phyloP scores from a whole-genome alignment of 2,329 filamentous ascomycete species.

The Ceratocystis cubensis region DNA sequence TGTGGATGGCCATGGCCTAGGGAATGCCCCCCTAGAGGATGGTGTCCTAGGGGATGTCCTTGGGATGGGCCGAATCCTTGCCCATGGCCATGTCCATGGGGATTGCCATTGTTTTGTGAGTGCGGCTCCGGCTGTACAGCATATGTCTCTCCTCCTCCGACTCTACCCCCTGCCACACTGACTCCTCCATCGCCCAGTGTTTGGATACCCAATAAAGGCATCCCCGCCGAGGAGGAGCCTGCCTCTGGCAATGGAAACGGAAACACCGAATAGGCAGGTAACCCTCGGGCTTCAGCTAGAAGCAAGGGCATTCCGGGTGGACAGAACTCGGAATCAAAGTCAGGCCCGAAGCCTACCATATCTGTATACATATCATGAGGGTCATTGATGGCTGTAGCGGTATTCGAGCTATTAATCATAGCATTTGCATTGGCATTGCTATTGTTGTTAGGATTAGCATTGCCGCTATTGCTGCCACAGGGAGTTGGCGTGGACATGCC shows the following conservation, averaged over 20 bases:
- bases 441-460: neutral
- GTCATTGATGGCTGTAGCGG: neutral
- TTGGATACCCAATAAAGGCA: slow-evolving; percentile 5
- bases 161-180: neutral
- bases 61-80: neutral
- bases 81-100: slow-evolving; percentile 7
- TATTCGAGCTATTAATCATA: neutral
- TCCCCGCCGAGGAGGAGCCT: neutral
- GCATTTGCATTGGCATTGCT: neutral
- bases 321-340: slow-evolving; percentile 20
- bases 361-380: slow-evolving; percentile 1
- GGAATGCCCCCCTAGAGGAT: neutral
- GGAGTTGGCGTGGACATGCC: neutral
- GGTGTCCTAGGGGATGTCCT: neutral
- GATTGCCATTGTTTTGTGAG: neutral
- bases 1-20: neutral
- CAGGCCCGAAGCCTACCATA: neutral
- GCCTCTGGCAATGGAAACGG: slow-evolving; percentile 13
- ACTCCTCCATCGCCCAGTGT: neutral
- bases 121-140: neutral
- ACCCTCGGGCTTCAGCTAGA: slow-evolving; percentile 22
- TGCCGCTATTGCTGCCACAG: neutral
- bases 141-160: neutral
- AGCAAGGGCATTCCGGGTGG: slow-evolving; percentile 22
- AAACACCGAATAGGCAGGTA: slow-evolving; percentile 18